These are phyloP conservation scores for Aspergillus candidus DNA, from an alignment of 2,329 filamentous ascomycete genomes.

Conservation along the genomic window DNA sequence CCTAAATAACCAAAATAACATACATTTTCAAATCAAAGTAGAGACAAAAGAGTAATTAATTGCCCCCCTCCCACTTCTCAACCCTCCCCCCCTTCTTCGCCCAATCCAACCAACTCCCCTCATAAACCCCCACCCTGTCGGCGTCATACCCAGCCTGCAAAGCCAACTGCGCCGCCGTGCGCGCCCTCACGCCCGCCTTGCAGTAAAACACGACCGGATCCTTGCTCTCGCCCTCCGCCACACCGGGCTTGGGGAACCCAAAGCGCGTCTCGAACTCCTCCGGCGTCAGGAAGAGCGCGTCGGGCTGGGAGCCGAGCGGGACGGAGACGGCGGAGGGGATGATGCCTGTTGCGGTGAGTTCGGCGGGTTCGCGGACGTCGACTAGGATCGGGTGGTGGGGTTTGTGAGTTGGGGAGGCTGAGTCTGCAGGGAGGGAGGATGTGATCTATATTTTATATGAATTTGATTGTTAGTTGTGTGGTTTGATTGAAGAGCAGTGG, in stretches of 20 bases:
- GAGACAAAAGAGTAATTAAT: conserved; percentile 8
- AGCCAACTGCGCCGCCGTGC: conserved; percentile 70
- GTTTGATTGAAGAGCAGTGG: too few species aligned
- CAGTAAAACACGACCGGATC: conserved; percentile 73
- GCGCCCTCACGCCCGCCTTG: conserved; percentile 79
- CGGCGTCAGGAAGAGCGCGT: conserved; percentile 67
- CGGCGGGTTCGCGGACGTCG: conserved; percentile 45
- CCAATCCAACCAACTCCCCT: conserved; percentile 67
- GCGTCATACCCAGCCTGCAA: conserved; percentile 66
- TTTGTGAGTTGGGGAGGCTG: conserved; percentile 21
- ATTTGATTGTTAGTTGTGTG: background rate
- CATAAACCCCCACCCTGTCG: conserved; percentile 51
- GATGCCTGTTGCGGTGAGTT: conserved; percentile 40
- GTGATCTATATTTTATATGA: conserved; percentile 28
- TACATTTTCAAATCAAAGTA: background rate
- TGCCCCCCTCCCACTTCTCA: conserved; percentile 40
- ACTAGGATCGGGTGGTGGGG: conserved; percentile 31
- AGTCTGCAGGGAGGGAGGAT: conserved; percentile 24
- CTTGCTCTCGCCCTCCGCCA: conserved; percentile 38
- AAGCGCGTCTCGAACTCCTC: conserved; percentile 80
- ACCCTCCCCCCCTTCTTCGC: conserved; percentile 61
- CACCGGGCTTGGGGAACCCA: conserved; percentile 64
- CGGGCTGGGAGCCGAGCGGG: conserved; percentile 68
- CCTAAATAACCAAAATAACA: too few species aligned
- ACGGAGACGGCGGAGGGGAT: conserved; percentile 82